Evolutionary conservation across 2,329 filamentous ascomycete species (phyloP).

Genomic region (Monosporascus cannonballus): DNA sequence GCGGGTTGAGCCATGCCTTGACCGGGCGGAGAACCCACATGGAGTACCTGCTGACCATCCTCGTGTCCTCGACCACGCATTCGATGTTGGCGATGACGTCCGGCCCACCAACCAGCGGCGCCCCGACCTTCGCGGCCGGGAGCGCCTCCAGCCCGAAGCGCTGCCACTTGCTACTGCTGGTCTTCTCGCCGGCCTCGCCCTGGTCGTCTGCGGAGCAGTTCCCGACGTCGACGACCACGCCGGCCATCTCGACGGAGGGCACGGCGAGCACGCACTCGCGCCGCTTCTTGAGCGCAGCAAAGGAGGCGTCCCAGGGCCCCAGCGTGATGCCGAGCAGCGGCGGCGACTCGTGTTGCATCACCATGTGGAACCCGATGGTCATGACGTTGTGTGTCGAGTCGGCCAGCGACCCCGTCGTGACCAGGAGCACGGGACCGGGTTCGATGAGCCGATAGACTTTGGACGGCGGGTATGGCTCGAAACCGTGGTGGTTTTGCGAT

Average conservation of each 20-base stretch:
- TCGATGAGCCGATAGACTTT: constrained; percentile 28
- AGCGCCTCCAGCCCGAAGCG: constrained; percentile 23
- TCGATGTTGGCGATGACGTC: constrained; percentile 28
- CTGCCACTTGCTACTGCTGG: constrained; percentile 20
- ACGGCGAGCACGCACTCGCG: constrained; percentile 29
- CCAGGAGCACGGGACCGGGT: constrained; percentile 28
- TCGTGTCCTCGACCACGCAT: constrained; percentile 28
- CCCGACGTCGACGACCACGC: constrained; percentile 25
- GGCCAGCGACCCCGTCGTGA: constrained; percentile 26
- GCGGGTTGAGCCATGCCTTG: constrained; percentile 25
- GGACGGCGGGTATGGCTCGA: constrained; percentile 19
- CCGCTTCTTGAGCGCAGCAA: constrained; percentile 20
- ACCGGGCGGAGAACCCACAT: constrained; percentile 30
- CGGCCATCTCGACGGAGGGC: constrained; percentile 24
- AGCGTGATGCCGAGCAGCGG: constrained; percentile 26
- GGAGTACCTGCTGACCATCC: constrained; percentile 26
- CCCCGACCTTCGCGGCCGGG: constrained; percentile 21
- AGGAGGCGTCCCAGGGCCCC: constrained; percentile 29
- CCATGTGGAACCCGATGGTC: constrained; percentile 33
- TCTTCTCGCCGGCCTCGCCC: not conserved
- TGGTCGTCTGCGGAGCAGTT: constrained; percentile 22
- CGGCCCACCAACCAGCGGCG: constrained; percentile 25
- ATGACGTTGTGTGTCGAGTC: constrained; percentile 28
- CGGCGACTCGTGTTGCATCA: constrained; percentile 29
- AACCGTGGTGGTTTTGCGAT: constrained; percentile 4